These are phyloP conservation scores for Xylaria venustula DNA, from an alignment of 495 filamentous ascomycete species.

Conservation along the genomic window DNA sequence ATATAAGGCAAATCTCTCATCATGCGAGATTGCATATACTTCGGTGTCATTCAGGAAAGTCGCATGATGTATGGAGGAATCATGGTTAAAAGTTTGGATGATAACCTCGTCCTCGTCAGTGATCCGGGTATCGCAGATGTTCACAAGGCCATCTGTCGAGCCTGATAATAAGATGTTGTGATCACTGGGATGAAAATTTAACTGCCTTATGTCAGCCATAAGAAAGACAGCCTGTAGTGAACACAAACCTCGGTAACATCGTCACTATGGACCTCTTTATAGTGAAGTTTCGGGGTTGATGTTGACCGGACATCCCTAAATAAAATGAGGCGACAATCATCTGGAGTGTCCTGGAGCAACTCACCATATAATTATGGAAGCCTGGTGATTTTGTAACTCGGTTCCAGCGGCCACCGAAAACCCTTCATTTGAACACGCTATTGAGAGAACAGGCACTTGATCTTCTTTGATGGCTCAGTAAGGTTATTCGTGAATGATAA, in stretches of 20 bases:
- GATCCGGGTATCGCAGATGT: constrained; percentile 73
- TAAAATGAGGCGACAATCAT: constrained; percentile 4
- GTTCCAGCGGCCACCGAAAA: constrained; percentile 72
- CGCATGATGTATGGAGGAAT: constrained; percentile 76
- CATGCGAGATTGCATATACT: constrained; percentile 75
- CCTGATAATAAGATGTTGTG: constrained; percentile 72
- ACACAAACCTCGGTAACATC: constrained; percentile 74
- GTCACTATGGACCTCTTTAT: constrained; percentile 87
- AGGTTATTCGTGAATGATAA: constrained; percentile 28
- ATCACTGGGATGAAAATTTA: constrained; percentile 68
- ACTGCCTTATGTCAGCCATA: constrained; percentile 33
- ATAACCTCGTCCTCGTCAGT: constrained; percentile 84
- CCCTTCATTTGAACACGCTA: constrained; percentile 58
- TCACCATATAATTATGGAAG: constrained; percentile 74
- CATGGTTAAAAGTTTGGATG: constrained; percentile 83
- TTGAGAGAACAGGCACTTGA: constrained; percentile 60
- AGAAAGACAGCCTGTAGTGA: neutral
- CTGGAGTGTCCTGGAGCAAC: constrained; percentile 7
- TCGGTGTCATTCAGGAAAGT: constrained; percentile 70
- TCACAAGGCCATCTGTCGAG: constrained; percentile 89
- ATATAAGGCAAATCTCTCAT: constrained; percentile 79
- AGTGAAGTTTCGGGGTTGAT: constrained; percentile 53
- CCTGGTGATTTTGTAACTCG: constrained; percentile 71
- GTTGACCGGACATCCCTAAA: constrained; percentile 68
- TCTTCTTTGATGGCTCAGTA: constrained; percentile 28